phyloP scores from a whole-genome alignment of 2,329 filamentous ascomycete species.

The Didymella keratinophila region DNA sequence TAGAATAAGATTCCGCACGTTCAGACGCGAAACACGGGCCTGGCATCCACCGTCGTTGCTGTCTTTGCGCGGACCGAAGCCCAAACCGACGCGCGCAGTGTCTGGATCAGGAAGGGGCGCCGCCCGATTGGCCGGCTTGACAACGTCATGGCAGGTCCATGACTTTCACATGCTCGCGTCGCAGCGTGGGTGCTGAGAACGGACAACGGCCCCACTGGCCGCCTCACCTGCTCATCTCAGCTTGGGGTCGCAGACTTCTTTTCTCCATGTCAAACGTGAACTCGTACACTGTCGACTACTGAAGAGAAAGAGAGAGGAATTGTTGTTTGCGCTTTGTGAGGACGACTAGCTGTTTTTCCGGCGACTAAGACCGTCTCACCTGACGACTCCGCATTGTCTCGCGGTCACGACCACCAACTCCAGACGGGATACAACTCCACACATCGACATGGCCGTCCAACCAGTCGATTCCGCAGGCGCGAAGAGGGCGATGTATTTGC shows the following conservation, averaged over 20 bases:
- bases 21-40: conserved; percentile 5
- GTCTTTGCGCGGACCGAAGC: conserved; percentile 8
- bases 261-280: not conserved
- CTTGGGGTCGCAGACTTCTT: conserved; percentile 5
- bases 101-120: conserved; percentile 15
- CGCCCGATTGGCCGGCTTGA: conserved; percentile 19
- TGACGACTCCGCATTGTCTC: conserved; percentile 21
- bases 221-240: conserved; percentile 24
- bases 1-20: conserved; percentile 14
- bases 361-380: conserved; percentile 20
- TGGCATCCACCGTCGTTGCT: conserved; percentile 1
- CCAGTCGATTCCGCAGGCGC: conserved; percentile 35
- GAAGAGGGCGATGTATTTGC: conserved; percentile 40
- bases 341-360: conserved; percentile 18
- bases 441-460: conserved; percentile 32
- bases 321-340: conserved; percentile 7
- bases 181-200: conserved; percentile 9
- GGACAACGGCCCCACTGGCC: conserved; percentile 25
- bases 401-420: conserved; percentile 4
- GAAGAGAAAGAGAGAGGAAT: conserved; percentile 1
- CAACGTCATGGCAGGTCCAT: conserved; percentile 23
- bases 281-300: not conserved
- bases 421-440: conserved; percentile 5
- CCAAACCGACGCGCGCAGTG: conserved; percentile 5
- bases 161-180: conserved; percentile 24